Conservation (phyloP, 306 rosid species). For the Fragaria ananassa region DNA sequence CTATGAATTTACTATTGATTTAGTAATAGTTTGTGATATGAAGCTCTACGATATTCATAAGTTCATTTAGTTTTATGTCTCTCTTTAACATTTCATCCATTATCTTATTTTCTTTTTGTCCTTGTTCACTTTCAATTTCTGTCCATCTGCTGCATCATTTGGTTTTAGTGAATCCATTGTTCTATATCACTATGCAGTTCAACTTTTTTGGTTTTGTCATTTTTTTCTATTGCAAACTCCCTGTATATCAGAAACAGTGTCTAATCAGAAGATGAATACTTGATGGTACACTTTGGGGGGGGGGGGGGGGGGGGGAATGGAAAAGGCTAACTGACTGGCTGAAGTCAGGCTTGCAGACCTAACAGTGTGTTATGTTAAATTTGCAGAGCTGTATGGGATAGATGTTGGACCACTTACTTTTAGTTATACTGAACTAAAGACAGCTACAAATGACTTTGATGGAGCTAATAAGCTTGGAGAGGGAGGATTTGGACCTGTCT, state of each 20-base stretch:
- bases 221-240: neutral
- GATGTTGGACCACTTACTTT: slow-evolving; percentile 65
- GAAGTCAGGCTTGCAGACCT: neutral
- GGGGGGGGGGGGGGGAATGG: too few species aligned
- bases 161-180: neutral
- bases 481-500: slow-evolving; percentile 92
- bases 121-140: neutral
- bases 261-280: neutral
- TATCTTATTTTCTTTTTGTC: too few species aligned
- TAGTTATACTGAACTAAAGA: slow-evolving; percentile 53
- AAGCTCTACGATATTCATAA: too few species aligned
- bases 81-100: neutral
- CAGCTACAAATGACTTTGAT: slow-evolving; percentile 62
- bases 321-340: neutral
- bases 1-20: neutral
- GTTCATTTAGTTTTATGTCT: neutral
- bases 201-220: too few species aligned
- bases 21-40: neutral
- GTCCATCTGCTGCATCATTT: neutral
- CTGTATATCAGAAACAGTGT: neutral
- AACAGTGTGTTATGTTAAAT: slow-evolving; percentile 17
- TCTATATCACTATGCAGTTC: neutral
- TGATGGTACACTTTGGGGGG: neutral
- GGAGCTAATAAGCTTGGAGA: slow-evolving; percentile 63
- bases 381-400: slow-evolving; percentile 61